Evolutionary conservation across 2,329 filamentous ascomycete species (phyloP).

Genomic region (Fusarium verrucosum): DNA sequence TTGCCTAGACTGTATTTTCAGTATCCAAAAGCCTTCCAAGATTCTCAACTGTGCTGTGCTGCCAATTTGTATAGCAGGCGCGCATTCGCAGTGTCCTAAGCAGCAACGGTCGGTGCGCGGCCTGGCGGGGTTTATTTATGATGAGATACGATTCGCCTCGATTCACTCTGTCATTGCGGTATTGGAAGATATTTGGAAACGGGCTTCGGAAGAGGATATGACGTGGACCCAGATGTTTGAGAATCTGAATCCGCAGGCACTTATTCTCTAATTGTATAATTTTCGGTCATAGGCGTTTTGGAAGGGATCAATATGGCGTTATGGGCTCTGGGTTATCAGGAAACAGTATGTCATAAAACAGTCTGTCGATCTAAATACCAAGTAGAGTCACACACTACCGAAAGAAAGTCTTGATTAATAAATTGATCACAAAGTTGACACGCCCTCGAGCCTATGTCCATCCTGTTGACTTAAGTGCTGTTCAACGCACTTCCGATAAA

Average conservation of each 20-base stretch:
- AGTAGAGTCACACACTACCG: too few relatives aligned
- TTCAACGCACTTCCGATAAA: too few relatives aligned
- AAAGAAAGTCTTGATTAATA: too few relatives aligned
- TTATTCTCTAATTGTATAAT: constrained; percentile 30
- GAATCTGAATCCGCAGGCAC: constrained; percentile 36
- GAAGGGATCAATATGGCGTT: fast-evolving
- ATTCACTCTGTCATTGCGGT: constrained; percentile 49
- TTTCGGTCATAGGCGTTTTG: background rate
- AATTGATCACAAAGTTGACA: too few relatives aligned
- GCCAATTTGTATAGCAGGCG: constrained; percentile 51
- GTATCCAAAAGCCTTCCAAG: constrained; percentile 49
- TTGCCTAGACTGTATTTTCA: constrained; percentile 51
- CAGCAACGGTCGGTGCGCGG: constrained; percentile 42
- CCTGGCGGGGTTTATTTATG: constrained; percentile 40
- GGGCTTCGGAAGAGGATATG: background rate
- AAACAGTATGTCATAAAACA: too few relatives aligned
- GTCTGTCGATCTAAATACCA: too few relatives aligned
- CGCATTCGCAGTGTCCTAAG: constrained; percentile 45
- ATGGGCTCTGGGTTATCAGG: too few relatives aligned
- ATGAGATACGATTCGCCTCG: constrained; percentile 48
- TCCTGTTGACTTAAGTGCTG: too few relatives aligned
- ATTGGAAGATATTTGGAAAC: constrained; percentile 39
- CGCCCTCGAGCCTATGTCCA: too few relatives aligned
- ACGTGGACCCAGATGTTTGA: constrained; percentile 42
- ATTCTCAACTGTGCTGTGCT: constrained; percentile 53